phyloP scores from a whole-genome alignment of 2,329 filamentous ascomycete species.

The Nigrospora sphaerica region DNA sequence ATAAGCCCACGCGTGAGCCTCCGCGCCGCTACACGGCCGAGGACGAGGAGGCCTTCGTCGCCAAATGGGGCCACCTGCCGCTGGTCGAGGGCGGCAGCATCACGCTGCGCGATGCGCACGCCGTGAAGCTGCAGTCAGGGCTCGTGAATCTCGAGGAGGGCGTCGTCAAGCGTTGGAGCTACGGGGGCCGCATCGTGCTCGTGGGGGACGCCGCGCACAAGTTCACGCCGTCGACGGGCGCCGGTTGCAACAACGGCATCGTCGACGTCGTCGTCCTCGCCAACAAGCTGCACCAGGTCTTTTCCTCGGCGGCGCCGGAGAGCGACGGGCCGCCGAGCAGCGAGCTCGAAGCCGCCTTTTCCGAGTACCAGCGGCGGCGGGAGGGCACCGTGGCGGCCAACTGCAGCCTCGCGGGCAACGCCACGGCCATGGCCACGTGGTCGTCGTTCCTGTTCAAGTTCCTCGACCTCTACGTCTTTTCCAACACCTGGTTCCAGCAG shows the following conservation, averaged over 20 bases:
- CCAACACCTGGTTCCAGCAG: background rate
- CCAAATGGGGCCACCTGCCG: slow-evolving; percentile 16
- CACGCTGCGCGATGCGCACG: background rate
- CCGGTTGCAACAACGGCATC: slow-evolving; percentile 3
- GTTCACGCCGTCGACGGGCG: slow-evolving; percentile 3
- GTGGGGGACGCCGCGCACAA: slow-evolving; percentile 6
- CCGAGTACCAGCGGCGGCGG: background rate
- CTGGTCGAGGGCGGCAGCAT: slow-evolving; percentile 7
- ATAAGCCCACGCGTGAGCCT: slow-evolving; percentile 14
- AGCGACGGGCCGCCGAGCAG: background rate
- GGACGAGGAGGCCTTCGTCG: slow-evolving; percentile 18
- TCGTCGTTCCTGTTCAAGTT: background rate
- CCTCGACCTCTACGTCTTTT: background rate
- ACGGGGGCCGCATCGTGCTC: slow-evolving; percentile 3
- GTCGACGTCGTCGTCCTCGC: slow-evolving; percentile 2
- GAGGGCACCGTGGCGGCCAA: background rate
- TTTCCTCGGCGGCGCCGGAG: background rate
- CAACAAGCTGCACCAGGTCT: background rate
- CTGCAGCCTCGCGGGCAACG: background rate
- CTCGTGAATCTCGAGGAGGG: slow-evolving; percentile 5
- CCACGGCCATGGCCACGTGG: background rate
- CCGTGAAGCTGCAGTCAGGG: background rate
- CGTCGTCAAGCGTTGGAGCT: slow-evolving; percentile 2
- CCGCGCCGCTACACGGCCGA: slow-evolving; percentile 12
- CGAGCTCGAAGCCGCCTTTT: background rate